Evolutionary conservation across 305 asterid species (phyloP).

Genomic region (Fraxinus nigra): DNA sequence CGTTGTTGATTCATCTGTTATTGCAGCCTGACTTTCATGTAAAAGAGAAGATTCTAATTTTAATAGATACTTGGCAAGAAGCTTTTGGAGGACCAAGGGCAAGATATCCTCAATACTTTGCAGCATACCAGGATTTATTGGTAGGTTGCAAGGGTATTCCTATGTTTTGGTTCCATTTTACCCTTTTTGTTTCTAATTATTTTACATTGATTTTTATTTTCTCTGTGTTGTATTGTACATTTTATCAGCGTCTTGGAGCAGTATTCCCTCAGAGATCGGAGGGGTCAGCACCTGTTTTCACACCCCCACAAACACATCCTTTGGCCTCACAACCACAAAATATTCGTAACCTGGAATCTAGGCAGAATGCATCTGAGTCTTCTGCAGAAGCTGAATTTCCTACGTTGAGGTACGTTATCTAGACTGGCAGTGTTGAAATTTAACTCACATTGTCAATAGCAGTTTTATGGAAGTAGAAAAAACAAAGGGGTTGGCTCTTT

Average conservation of each 20-base stretch:
- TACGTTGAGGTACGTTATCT: slow-evolving; percentile 63
- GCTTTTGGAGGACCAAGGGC: slow-evolving; percentile 98
- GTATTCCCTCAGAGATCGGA: slow-evolving; percentile 95
- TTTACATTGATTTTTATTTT: slow-evolving; percentile 15
- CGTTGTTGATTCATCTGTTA: slow-evolving; percentile 28
- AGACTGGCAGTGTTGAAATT: slow-evolving; percentile 3
- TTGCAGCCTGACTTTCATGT: slow-evolving; percentile 95
- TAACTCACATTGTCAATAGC: not conserved
- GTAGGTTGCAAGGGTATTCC: slow-evolving; percentile 36
- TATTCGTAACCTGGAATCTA: slow-evolving; percentile 63
- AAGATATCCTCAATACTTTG: slow-evolving; percentile 85
- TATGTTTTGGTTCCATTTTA: slow-evolving; percentile 3
- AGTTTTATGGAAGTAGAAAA: not conserved
- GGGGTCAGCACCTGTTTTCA: slow-evolving; percentile 82
- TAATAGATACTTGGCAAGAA: slow-evolving; percentile 99
- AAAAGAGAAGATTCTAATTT: slow-evolving; percentile 90
- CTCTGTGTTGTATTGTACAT: slow-evolving; percentile 20
- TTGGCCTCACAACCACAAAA: slow-evolving; percentile 86
- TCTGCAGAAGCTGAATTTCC: slow-evolving; percentile 96
- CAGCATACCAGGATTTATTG: slow-evolving; percentile 92
- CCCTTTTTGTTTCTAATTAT: slow-evolving; percentile 7
- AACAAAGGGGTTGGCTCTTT: slow-evolving; percentile 1
- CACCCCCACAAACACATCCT: slow-evolving; percentile 92
- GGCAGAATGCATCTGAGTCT: slow-evolving; percentile 69
- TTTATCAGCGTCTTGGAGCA: slow-evolving; percentile 88